phyloP scores from a whole-genome alignment of 176 grass and related monocot genomes.

The Bothriochloa decipiens region DNA sequence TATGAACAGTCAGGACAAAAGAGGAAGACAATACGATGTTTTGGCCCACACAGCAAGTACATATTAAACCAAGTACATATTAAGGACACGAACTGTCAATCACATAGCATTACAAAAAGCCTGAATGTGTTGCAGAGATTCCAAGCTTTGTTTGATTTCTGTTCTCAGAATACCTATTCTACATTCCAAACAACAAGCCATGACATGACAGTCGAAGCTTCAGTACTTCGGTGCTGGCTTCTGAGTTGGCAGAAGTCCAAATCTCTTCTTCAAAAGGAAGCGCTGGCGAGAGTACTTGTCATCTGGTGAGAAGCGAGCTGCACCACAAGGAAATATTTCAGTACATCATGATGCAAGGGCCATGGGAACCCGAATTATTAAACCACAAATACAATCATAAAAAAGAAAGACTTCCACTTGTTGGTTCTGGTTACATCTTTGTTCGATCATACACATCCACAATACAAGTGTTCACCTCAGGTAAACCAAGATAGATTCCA shows the following conservation, averaged over 20 bases:
- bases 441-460: background rate
- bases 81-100: background rate
- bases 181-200: background rate
- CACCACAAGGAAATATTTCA: constrained; percentile 31
- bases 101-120: constrained; percentile 20
- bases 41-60: background rate
- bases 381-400: background rate
- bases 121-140: background rate
- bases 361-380: background rate
- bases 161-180: constrained; percentile 24
- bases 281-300: constrained; percentile 84
- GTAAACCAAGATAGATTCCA: background rate
- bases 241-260: constrained; percentile 90
- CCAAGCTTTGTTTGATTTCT: constrained; percentile 14
- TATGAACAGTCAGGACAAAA: background rate
- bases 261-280: constrained; percentile 90
- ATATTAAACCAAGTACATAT: background rate
- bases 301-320: constrained; percentile 96
- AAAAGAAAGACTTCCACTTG: background rate
- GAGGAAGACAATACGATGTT: background rate
- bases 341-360: background rate
- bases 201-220: background rate
- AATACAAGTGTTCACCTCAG: background rate
- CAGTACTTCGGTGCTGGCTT: constrained; percentile 72
- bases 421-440: background rate